Percentiles rank a stretch among this genome's conserved stretches.
phyloP scores from a whole-genome alignment of 2,329 filamentous ascomycete species.

The Hansfordia pulvinata region DNA sequence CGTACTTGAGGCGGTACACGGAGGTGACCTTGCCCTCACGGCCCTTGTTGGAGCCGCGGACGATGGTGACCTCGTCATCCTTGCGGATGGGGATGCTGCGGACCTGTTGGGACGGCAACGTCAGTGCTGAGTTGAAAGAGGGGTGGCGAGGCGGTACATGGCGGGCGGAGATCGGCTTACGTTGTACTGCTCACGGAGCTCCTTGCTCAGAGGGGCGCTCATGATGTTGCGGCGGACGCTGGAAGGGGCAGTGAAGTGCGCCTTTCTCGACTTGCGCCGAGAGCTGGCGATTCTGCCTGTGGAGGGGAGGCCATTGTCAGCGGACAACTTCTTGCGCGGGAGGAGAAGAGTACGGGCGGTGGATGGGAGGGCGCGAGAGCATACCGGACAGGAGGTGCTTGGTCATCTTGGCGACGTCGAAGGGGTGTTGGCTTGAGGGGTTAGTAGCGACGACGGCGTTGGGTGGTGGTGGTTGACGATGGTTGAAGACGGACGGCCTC shows the following conservation, averaged over 20 bases:
- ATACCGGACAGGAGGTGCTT: conserved; percentile 15
- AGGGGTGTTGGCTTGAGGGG: conserved; percentile 4
- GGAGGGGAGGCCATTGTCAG: no score
- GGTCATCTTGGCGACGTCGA: conserved; percentile 19
- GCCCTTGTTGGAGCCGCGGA: conserved; percentile 91
- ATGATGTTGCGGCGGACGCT: conserved; percentile 92
- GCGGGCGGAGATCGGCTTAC: conserved; percentile 38
- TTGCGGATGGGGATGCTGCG: conserved; percentile 95
- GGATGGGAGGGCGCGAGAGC: no score
- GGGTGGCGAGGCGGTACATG: neutral
- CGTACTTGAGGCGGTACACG: conserved; percentile 97
- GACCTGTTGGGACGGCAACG: conserved; percentile 41
- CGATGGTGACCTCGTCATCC: conserved; percentile 88
- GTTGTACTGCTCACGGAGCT: conserved; percentile 98
- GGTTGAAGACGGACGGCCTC: conserved; percentile 1
- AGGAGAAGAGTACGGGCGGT: no score
- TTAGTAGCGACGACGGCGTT: conserved; percentile 1
- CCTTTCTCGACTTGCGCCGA: conserved; percentile 97
- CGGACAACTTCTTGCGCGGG: no score
- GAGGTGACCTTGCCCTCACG: conserved; percentile 96
- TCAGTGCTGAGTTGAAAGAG: neutral
- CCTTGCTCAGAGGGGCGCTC: conserved; percentile 90
- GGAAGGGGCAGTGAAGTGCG: conserved; percentile 92
- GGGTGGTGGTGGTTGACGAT: conserved; percentile 1
- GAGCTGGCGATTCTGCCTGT: conserved; percentile 43